Evolutionary conservation across 75 land plant genomes (phyloP), one percentile per base, ranked within the genome.

Genomic region (Chamaecyparis obtusa): DNA sequence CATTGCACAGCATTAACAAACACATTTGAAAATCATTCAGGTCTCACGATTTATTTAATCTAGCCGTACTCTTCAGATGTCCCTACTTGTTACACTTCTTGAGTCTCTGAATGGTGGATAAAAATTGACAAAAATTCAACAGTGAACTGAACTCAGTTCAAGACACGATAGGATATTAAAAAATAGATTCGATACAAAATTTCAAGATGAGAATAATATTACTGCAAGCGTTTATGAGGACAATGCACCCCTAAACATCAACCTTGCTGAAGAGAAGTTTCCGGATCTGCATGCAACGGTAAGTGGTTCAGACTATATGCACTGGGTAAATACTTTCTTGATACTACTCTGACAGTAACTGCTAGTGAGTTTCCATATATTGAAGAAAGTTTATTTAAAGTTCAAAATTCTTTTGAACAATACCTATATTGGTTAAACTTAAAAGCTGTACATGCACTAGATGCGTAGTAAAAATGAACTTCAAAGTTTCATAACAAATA

Each of bases 401-500:
- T 32, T 74, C 14, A 13, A 74, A 33, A 33, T 14, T 74, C 13
- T 74, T 32, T 74, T 33, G 33, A 74, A 10, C 13, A 74, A 1
- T 32, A 33, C 16, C 36, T 74, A 74, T 74, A 2, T 33, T 33
- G 37, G 37, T 74, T 74, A 74, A 32, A 74, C 33, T 33, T 2
- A 74, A 24, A 67, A 24, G 30, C n/a, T 32, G 5, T 3, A 74
- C 76, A 74, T 32, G 27, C 9, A 6, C 69, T 24, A 7, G 69
- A 64, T 27, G 84, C 36, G 36, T 86, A 19, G 19, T 30, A 86
- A 30, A 84, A 36, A 86, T 7, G 32, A 78, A 16, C 15, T 33
- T 33, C 1, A 79, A 41, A 35, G 82, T 79, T 79, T 79, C 24
- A 79, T 9, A 46, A 87, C 16, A 76, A 30, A 71, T 85, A 95